Evolutionary conservation across 495 filamentous ascomycete species (phyloP).

Genomic region (Aspergillus asperescens): DNA sequence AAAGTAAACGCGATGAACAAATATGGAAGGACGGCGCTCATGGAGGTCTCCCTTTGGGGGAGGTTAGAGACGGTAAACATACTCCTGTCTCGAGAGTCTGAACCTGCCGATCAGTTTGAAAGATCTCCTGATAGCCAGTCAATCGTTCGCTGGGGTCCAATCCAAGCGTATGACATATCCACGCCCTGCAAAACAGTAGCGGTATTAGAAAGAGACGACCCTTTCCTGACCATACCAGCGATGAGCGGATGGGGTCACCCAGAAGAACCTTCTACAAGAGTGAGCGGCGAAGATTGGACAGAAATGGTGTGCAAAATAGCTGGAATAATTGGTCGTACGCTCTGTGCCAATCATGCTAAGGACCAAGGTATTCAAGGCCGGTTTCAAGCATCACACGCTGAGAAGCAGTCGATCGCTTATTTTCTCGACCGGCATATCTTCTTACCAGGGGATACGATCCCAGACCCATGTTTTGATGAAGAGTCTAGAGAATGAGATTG

Average conservation of each 20-base stretch:
- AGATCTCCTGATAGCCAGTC: background rate
- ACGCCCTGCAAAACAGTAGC: constrained; percentile 7
- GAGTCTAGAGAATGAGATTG: background rate
- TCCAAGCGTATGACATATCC: constrained; percentile 10
- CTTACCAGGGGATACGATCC: background rate
- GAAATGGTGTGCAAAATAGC: constrained; percentile 12
- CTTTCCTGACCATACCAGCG: constrained; percentile 3
- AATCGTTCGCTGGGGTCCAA: too few relatives aligned
- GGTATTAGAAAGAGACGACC: constrained; percentile 7
- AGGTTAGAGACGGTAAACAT: constrained; percentile 8
- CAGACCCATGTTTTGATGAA: background rate
- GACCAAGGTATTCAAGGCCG: constrained; percentile 11
- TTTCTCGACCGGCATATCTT: constrained; percentile 19
- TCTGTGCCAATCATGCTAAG: background rate
- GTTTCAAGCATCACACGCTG: constrained; percentile 17
- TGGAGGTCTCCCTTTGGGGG: constrained; percentile 14
- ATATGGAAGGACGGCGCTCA: constrained; percentile 12
- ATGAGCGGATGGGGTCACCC: constrained; percentile 13
- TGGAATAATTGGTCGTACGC: constrained; percentile 5
- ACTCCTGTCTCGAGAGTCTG: background rate
- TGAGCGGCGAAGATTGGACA: constrained; percentile 10
- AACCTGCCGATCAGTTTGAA: background rate
- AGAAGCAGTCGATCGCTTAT: constrained; percentile 19
- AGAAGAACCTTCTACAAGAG: background rate
- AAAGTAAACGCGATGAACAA: constrained; percentile 9